Base-by-base conservation (phyloP, 371 early-diverging fungal genomes). In the Saksenaea vasiformis region DNA sequence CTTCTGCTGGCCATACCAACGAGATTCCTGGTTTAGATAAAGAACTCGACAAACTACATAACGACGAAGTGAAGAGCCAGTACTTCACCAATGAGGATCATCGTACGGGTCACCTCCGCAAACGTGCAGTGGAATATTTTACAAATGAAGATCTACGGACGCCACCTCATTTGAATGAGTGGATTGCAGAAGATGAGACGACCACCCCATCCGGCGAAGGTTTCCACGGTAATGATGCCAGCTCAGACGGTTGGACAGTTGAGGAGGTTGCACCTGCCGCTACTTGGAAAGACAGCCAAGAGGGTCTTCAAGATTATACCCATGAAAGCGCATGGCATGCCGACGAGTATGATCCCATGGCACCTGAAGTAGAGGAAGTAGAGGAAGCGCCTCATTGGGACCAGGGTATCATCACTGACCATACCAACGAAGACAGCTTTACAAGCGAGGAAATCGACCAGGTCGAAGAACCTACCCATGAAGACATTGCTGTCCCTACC, bases 1-100 rank as follows among this genome's bases (percentile, higher is more conserved):
- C 28, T 14, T 17, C 17, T 9, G 11, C 38, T n/a, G 35, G 38
- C 17, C 35, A 38, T 17, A 34, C 19, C 36, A 56, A 37, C 17
- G 36, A 56, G 17, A 11, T 22, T n/a, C 57, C 38, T 26, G 35
- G 38, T n/a, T 13, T 38, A 37, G 17, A 56, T 10, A 22, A 47
- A 47, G 26, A 17, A 10, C n/a, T 47, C 22, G 7, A 47, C n/a
- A 7, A 17, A 22, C 51, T 47, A 0, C 51, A 47, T 47, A 11
- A 22, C 51, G 5, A 47, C 5, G 51, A 47, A 37, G 60, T 36
- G 41, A 41, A 66, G 15, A 64, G 37, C n/a, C 37, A 57, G 7
- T 76, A 51, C 24, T 77, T 77, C 60, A 78, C 75, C 56, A 73
- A 71, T 31, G 64, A 64, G 10, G 67, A 67, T 26, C 65, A 51